Percentiles rank a stretch among this genome's conserved stretches.
phyloP scores from a whole-genome alignment of 2,329 filamentous ascomycete genomes.

The Tolypocladium ovalisporum region DNA sequence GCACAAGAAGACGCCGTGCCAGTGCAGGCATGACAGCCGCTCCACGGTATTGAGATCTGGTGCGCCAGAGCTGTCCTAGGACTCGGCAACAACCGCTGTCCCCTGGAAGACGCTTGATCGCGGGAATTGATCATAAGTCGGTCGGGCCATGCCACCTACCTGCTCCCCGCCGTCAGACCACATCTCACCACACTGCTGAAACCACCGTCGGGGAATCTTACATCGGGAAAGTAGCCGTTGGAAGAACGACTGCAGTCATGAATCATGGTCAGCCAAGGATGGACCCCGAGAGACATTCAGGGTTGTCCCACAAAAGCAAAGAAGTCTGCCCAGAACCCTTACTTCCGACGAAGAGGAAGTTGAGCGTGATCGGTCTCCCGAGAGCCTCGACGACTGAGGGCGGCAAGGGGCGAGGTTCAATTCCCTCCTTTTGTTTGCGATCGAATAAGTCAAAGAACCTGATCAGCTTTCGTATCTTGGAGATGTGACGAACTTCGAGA shows the following conservation, averaged over 20 bases:
- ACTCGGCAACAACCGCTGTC: slow-evolving; percentile 18
- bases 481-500: slow-evolving; percentile 10
- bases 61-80: slow-evolving; percentile 29
- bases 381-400: background rate
- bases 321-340: slow-evolving; percentile 23
- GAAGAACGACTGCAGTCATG: slow-evolving; percentile 19
- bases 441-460: slow-evolving; percentile 12
- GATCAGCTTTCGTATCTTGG: background rate
- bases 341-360: slow-evolving; percentile 25
- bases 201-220: slow-evolving; percentile 7
- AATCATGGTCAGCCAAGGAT: background rate
- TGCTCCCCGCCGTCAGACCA: slow-evolving; percentile 13
- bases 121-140: slow-evolving; percentile 23
- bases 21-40: slow-evolving; percentile 21
- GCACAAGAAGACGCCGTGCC: slow-evolving; percentile 27
- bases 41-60: slow-evolving; percentile 23
- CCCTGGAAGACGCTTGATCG: slow-evolving; percentile 13
- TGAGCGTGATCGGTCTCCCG: slow-evolving; percentile 16
- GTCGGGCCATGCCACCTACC: slow-evolving; percentile 17
- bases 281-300: too few species aligned
- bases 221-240: slow-evolving; percentile 26
- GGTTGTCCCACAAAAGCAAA: slow-evolving; percentile 21
- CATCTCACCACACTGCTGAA: background rate
- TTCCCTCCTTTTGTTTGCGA: slow-evolving; percentile 16
- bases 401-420: slow-evolving; percentile 4